Evolutionary conservation across 2,329 filamentous ascomycete species (phyloP), one percentile per base, ranked within the genome.

Genomic region (Helminthosporium solani): DNA sequence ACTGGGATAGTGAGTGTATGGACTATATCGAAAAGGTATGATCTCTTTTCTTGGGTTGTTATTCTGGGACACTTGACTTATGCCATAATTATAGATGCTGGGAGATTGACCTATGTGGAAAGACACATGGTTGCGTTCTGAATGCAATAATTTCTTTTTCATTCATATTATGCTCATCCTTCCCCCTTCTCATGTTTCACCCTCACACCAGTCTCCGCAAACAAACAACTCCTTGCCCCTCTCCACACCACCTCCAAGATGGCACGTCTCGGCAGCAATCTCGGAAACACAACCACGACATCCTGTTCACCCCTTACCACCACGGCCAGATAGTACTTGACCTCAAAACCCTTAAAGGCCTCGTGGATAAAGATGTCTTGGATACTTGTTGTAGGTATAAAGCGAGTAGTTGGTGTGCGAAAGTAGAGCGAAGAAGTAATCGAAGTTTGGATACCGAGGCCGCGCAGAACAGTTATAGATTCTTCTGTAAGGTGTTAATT

Each of bases 351-450:
- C 46, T 83, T 83, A 71, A 97, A 97, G 3, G 91, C 94, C 75
- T 99, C 94, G 67, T 96, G 90, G 40, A 99, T 88, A 43, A 96
- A 83, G 46, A 99, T 86, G 67, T 99, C 94, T 65, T 88, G 88
- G 47, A 99, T 95, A 71, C 89, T 85, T 35, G 87, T 88, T 0
- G 92, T 96, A 0, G 94, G 92, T 48, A 99, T 97, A 69, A 88
- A 89, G 40, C 84, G 75, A n/a, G 83, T 87, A 1, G 78, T 77
- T 2, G 80, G 73, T 7, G 76, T 75, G 30, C 78, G 77, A 6
- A 91, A 76, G 61, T 88, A 90, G 7, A 84, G 86, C 1, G 78
- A 71, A 7, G 85, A 84, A 21, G 83, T 85, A 1, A 85, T 86
- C 7, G 82, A 86, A 2, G 90, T 96, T 75, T 99, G 94, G 42